phyloP scores from a whole-genome alignment of 140 eudicot genomes.

The Stevia rebaudiana region DNA sequence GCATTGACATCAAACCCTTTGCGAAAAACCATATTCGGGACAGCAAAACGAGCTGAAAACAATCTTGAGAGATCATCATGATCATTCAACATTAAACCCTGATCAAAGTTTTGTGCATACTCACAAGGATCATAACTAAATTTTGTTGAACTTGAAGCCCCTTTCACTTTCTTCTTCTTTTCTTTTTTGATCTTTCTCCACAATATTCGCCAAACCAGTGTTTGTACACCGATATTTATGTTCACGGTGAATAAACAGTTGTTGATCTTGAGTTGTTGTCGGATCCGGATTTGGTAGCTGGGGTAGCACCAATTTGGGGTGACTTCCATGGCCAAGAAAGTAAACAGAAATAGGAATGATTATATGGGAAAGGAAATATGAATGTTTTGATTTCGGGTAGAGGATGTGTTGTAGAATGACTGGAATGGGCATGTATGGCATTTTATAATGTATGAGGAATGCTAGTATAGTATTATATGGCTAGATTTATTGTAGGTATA shows the following conservation, averaged over 20 bases:
- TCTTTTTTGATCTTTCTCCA: slow-evolving; percentile 53
- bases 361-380: neutral
- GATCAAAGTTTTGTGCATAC: slow-evolving; percentile 67
- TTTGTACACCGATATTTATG: slow-evolving; percentile 18
- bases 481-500: neutral
- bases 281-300: slow-evolving; percentile 16
- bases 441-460: slow-evolving; percentile 1
- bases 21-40: slow-evolving; percentile 22
- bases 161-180: slow-evolving; percentile 12
- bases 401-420: slow-evolving; percentile 4
- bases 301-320: slow-evolving; percentile 25
- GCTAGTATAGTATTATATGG: neutral
- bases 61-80: slow-evolving; percentile 49
- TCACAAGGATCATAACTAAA: slow-evolving; percentile 52
- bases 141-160: slow-evolving; percentile 19
- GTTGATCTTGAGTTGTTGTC: slow-evolving; percentile 15
- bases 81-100: slow-evolving; percentile 31
- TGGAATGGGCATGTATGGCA: slow-evolving; percentile 3
- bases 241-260: slow-evolving; percentile 15
- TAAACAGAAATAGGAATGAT: neutral
- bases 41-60: slow-evolving; percentile 81
- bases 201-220: slow-evolving; percentile 36
- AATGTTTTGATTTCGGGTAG: neutral
- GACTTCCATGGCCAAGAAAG: slow-evolving; percentile 32
- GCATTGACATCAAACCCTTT: neutral